Percentiles rank a stretch among this genome's conserved stretches.
These are phyloP conservation scores for Dipodascus albidus DNA, from an alignment of 805 yeast genomes.

Conservation along the genomic window DNA sequence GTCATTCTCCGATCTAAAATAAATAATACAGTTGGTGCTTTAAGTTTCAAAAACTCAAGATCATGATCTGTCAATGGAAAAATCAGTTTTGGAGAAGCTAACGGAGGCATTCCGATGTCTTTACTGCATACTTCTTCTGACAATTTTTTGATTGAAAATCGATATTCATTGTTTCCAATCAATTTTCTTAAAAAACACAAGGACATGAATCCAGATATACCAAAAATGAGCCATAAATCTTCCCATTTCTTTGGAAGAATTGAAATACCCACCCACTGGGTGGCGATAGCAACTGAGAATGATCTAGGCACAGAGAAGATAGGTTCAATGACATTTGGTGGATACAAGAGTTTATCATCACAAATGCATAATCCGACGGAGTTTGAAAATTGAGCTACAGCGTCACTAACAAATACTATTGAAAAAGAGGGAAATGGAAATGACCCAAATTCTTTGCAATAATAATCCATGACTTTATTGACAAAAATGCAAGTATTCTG, in stretches of 20 bases:
- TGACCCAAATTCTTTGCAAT: constrained; percentile 81
- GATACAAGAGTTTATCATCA: constrained; percentile 53
- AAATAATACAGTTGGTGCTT: constrained; percentile 76
- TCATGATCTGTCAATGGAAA: constrained; percentile 57
- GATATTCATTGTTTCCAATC: constrained; percentile 77
- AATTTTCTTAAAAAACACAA: constrained; percentile 53
- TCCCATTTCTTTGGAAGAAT: constrained; percentile 69
- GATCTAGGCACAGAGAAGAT: constrained; percentile 56
- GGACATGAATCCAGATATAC: constrained; percentile 77
- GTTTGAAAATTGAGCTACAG: constrained; percentile 38
- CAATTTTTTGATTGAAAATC: constrained; percentile 52
- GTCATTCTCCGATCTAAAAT: constrained; percentile 89
- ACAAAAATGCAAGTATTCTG: constrained; percentile 67
- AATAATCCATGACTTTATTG: constrained; percentile 70
- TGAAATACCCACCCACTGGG: constrained; percentile 90
- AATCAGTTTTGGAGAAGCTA: constrained; percentile 57
- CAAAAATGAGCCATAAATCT: constrained; percentile 84
- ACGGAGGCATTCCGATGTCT: constrained; percentile 71
- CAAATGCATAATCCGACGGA: constrained; percentile 67
- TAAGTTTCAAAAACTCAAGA: constrained; percentile 57
- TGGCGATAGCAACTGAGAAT: constrained; percentile 59
- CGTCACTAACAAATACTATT: constrained; percentile 57
- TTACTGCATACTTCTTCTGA: constrained; percentile 57
- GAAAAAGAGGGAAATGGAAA: constrained; percentile 82
- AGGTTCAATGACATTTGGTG: constrained; percentile 69